A percentile compares a stretch with the other conserved stretches of the same genome.
Evolutionary conservation across 768 basidiomycete genomes (phyloP).

Genomic region (Mycena olivaceomarginata): DNA sequence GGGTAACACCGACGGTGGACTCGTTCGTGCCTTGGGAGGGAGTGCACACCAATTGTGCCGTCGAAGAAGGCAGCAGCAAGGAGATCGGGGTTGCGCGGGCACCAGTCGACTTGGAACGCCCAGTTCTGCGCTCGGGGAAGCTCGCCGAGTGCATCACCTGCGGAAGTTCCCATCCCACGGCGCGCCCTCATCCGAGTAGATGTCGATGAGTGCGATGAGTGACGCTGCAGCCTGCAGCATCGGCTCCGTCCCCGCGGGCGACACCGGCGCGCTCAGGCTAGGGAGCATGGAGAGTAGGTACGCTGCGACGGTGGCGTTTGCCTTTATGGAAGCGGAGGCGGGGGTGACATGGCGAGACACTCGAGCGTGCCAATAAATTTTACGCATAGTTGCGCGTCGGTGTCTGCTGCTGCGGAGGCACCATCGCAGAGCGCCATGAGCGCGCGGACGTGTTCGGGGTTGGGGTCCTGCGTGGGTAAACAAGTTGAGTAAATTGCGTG

Average conservation of each 20-base stretch:
- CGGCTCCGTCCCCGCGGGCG: constrained; percentile 76
- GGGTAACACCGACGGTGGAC: constrained; percentile 54
- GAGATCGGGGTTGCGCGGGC: constrained; percentile 92
- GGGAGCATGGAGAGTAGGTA: constrained; percentile 83
- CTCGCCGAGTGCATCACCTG: constrained; percentile 93
- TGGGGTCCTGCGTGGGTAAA: constrained; percentile 64
- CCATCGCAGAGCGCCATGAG: constrained; percentile 79
- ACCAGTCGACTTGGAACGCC: constrained; percentile 99
- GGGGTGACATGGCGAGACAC: constrained; percentile 74
- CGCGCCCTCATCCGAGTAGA: constrained; percentile 91
- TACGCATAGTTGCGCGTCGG: constrained; percentile 75
- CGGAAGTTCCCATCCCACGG: constrained; percentile 91
- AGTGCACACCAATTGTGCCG: constrained; percentile 94
- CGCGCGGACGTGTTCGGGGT: constrained; percentile 76
- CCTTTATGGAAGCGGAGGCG: constrained; percentile 71
- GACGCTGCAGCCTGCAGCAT: constrained; percentile 88
- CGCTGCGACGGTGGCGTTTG: constrained; percentile 82
- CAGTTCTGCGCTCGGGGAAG: constrained; percentile 95
- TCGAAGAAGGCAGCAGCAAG: constrained; percentile 97
- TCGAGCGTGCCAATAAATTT: constrained; percentile 92
- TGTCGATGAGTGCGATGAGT: constrained; percentile 93
- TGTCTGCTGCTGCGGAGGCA: constrained; percentile 55
- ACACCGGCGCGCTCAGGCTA: constrained; percentile 55
- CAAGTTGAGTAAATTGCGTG: neutral
- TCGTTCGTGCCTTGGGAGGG: constrained; percentile 93